Base-by-base conservation (phyloP, 1,284 basidiomycete species). In the Rhizoctonia solani region DNA sequence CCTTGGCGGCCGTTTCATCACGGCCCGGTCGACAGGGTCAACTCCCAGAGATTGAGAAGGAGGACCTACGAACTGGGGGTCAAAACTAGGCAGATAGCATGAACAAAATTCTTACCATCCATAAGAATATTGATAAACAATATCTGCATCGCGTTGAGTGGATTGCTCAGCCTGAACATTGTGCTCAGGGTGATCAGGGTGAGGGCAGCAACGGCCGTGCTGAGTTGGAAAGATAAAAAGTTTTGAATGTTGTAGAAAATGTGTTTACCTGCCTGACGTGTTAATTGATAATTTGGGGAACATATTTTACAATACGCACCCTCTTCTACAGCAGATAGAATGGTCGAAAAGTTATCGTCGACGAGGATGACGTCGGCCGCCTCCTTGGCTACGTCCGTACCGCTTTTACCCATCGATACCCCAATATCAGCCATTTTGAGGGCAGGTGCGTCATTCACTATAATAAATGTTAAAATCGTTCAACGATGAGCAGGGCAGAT, bases 161-260 rank as follows among this genome's bases (percentile, higher is more conserved):
- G 96, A 74, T 96, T 95, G 72, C 87, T 89, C 54, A 98, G 81
- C 16, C 90, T 87, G 72, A 98, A 86, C 74, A 95, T 82, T 14
- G 95, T 98, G 74, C 91, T 94, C 58, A 98, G 82, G 3, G 95
- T 95, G 77, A 99, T 98, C 70, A 98, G 82, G n/a, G 90, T 88
- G 68, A 99, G 81, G 1, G 95, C 95, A 11, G 96, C 95, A 4
- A 95, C 93, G 1, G 95, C 95, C 1, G 96, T 99, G 71, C 93
- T 95, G 19, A 99, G 86, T 78, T 99, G 95, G 83, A 99, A 99
- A 39, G 90, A 87, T 55, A 98, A 80, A 82, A 99, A 98, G 77
- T 98, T 98, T 76, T 98, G 95, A 74, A 98, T 97, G 74, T 99
- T 98, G 80, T 96, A 93, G 78, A 98, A 99, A 74, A 98, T 98